phyloP scores from a whole-genome alignment of 2,329 filamentous ascomycete species.

The Claviceps sp. region DNA sequence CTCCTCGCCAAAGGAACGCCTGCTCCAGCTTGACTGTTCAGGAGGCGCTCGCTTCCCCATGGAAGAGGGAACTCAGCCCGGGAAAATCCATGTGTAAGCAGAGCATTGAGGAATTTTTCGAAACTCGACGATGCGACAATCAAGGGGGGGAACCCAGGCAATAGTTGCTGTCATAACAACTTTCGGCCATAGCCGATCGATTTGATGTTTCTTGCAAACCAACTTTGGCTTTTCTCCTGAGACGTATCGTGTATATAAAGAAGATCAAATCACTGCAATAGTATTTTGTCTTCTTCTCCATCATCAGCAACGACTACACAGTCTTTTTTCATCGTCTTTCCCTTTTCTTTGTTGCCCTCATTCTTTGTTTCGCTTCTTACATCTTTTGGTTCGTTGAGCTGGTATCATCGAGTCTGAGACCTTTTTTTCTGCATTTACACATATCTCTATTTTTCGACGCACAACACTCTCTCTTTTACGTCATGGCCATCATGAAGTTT shows the following conservation, averaged over 20 bases:
- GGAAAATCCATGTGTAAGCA: not conserved
- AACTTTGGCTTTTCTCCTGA: too few relatives aligned
- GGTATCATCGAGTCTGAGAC: not conserved
- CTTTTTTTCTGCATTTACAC: not conserved
- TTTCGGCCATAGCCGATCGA: not conserved
- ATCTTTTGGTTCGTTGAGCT: not conserved
- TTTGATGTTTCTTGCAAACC: not conserved
- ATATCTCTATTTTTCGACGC: not conserved
- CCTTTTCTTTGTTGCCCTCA: not conserved
- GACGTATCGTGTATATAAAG: not conserved
- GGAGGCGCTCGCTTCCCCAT: not conserved
- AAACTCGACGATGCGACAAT: not conserved
- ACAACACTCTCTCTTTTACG: not conserved
- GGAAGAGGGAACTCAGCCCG: not conserved
- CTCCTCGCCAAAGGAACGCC: not conserved
- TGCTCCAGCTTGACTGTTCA: not conserved
- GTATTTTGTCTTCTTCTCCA: not conserved
- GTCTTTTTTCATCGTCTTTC: not conserved
- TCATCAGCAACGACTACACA: not conserved
- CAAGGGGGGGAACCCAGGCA: not conserved
- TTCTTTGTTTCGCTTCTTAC: not conserved
- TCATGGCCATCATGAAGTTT: conserved; percentile 1
- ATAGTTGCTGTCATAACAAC: not conserved
- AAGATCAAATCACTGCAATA: not conserved
- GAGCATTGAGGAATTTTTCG: not conserved